Evolutionary conservation across 78 protist genomes (phyloP).

Genomic region (Dictyostelium firmibasis): DNA sequence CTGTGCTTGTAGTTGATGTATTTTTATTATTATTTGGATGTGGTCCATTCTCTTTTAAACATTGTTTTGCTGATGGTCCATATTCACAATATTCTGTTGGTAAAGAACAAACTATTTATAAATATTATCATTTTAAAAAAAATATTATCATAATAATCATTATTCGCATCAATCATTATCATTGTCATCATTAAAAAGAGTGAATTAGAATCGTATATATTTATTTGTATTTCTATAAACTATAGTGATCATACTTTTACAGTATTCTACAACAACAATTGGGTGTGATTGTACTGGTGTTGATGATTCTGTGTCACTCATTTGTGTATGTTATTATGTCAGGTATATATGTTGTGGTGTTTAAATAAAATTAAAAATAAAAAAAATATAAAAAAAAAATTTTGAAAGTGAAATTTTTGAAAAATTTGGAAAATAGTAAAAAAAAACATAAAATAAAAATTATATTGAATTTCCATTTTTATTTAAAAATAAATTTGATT

Average conservation of each 20-base stretch:
- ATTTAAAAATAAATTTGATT: too few relatives aligned
- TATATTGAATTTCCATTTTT: too few relatives aligned
- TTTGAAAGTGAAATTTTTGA: too few relatives aligned
- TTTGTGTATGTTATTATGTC: background rate
- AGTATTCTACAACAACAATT: background rate
- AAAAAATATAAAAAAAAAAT: too few relatives aligned
- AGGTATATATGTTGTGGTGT: too few relatives aligned
- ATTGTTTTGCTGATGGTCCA: conserved; percentile 61
- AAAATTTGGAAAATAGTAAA: too few relatives aligned
- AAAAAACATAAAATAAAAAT: too few relatives aligned
- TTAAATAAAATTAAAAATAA: too few relatives aligned
- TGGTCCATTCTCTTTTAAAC: conserved; percentile 63
- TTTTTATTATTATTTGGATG: conserved; percentile 1
- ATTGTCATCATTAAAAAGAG: background rate
- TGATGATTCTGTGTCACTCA: background rate
- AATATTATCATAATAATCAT: background rate
- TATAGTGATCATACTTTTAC: background rate
- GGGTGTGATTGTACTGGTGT: background rate
- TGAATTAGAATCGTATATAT: background rate
- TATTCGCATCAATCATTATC: background rate
- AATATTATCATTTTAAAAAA: background rate
- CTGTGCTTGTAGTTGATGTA: background rate
- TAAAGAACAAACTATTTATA: conserved; percentile 56
- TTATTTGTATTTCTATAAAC: background rate
- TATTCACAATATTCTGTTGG: conserved; percentile 82